Base-by-base conservation (phyloP, 805 yeast species). In the Zygotorulaspora danielsina region DNA sequence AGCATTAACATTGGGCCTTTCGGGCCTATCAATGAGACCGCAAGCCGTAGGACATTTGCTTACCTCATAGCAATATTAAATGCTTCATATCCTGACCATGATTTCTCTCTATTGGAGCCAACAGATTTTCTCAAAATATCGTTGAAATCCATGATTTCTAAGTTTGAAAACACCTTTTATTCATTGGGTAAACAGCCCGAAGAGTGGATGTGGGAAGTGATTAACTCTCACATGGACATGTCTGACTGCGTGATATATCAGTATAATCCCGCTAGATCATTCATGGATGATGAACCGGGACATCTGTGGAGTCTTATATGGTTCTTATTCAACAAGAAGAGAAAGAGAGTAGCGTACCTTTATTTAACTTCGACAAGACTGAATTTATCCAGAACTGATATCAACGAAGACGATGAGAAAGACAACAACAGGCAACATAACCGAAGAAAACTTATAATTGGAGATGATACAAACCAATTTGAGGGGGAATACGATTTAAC, bases 81-180 rank as follows among this genome's bases (percentile, higher is more conserved):
- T 61, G 84, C 94, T 6, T 81, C 94, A 4, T 90, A 85, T 57
- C 97, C 98, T 0, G 98, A 93, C 60, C 96, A 93, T 55, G 98
- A 93, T 57, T 93, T 90, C 54, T 75, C 94, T 9, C 75, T 82
- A 18, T 73, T 93, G 46, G 87, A 85, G 55, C 98, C 98, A 1
- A 70, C 70, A 13, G 81, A 79, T 59, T 84, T 84, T 61, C 65
- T 70, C 28, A 75, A 84, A n/a, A 75, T 61, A 37, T 63, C 55
- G 32, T 62, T 54, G 47, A 66, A 59, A 58, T 77, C 70, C 41
- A 73, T 78, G 49, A 76, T 77, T 43, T 71, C 79, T 20, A 76
- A 79, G 39, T 81, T 93, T 55, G 87, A 88, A 60, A 85, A 86
- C 50, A 70, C 89, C 3, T 72, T 90, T 51, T 72, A 82, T 40